Evolutionary conservation across 306 rosid genomes (phyloP), one percentile per base, ranked within the genome.

Genomic region (Castanopsis chinensis): DNA sequence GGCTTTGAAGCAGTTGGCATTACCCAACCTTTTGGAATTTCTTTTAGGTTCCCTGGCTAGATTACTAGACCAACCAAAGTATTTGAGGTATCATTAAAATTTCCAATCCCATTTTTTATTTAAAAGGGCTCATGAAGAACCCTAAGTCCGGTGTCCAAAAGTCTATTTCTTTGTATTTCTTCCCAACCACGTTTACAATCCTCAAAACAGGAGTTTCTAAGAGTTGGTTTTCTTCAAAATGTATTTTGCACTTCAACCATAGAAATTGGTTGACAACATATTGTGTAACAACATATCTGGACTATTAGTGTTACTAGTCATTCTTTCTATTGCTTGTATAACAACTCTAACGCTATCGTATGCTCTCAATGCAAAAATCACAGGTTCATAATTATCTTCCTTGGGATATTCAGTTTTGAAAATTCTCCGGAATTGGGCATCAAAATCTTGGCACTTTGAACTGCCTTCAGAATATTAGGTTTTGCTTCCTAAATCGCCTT

Each of bases 401-500:
- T 84, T 83, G 0, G 86, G 86, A 85, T 80, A 4, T 75, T 58
- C 71, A 57, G 70, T 33, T 30, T 51, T 64, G 69, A 90, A 86
- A 1, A 19, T 75, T 81, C 30, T 70, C 53, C 83, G 37, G 70
- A 92, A 92, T 61, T 14, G 72, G 70, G 58, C 54, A 77, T 82
- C 79, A 28, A 89, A 89, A 73, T 78, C 37, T 61, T n/a, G 57
- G 78, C 83, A 86, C 49, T 21, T 27, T 52, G 91, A 77, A 52
- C 11, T 75, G 71, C 82, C 72, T n/a, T 73, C 89, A 15, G 77
- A 60, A 78, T 89, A 86, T 77, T 85, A 69, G 4, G 78, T 89
- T 80, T 81, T 91, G 83, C 89, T 88, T 83, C 92, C 97, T 60
- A 92, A 74, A 55, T 90, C 77, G 35, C 96, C 97, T 76, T 83